Evolutionary conservation across 768 basidiomycete species (phyloP), one percentile per base, ranked within the genome.

Genomic region (Tylopilus cervinicoccineus): DNA sequence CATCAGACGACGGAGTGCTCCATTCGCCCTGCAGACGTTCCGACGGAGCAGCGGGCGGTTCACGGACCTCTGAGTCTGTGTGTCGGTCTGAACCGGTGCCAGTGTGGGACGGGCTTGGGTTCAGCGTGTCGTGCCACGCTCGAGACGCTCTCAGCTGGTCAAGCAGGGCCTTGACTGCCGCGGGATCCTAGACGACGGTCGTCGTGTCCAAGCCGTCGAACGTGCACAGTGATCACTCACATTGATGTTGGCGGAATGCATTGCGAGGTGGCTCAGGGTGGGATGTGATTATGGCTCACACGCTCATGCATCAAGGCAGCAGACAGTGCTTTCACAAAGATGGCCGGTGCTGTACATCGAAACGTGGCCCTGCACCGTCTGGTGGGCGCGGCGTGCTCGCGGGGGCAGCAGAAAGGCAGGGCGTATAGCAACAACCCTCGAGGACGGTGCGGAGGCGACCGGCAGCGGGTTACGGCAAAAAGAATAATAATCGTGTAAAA

Each of bases 121-220:
- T 62, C 14, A 71, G 54, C 2, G 72, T 60, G 41, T 82, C 73
- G 57, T 83, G 77, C 86, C 85, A 90, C 20, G 81, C 84, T 56
- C 79, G 74, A 4, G 88, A 90, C 3, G 74, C 66, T 43, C 79
- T 73, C 12, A 91, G 71, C 53, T 79, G 78, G 45, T 89, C 84
- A 16, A 93, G 76, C 22, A 92, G 74, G 23, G 86, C 81, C 56
- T 80, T 77, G 40, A 93, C 75, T 38, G 77, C 79, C 51, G 72
- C 72, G 39, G 83, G 71, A 65, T 89, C 86, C 86, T 89, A 60
- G 28, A 43, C 38, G 19, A 28, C n/a, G 4, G 17, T 27, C 27
- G 41, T 56, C 12, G 46, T 14, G 28, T 52, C 23, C 33, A 22
- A 10, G n/a, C 33, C 16, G 26, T 9, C 8, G 36, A 27, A 19